Percentiles rank a stretch among this genome's conserved stretches.
Evolutionary conservation across 352 stramenopile genomes (phyloP).

Genomic region (Globisporangium radiosum): DNA sequence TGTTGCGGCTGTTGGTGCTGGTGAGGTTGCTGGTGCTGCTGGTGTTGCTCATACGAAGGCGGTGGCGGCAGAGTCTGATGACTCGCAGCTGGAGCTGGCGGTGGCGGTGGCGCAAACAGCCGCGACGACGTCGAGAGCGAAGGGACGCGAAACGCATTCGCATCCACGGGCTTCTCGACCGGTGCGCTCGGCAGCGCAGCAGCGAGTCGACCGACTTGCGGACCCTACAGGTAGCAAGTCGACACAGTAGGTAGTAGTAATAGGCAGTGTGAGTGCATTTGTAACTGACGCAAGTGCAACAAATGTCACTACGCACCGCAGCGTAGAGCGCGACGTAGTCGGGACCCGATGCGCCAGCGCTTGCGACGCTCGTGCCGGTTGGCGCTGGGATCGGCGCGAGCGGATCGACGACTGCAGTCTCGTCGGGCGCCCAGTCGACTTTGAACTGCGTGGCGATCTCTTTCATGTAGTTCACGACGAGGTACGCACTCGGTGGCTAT

Average conservation of each 20-base stretch:
- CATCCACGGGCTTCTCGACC: conserved; percentile 18
- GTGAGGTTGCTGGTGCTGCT: neutral
- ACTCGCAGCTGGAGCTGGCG: conserved; percentile 1
- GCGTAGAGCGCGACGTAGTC: conserved; percentile 71
- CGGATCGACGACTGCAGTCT: conserved; percentile 66
- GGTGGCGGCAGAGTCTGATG: conserved; percentile 9
- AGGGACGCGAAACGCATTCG: conserved; percentile 8
- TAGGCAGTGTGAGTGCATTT: neutral
- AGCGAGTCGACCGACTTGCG: conserved; percentile 32
- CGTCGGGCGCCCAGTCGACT: conserved; percentile 90
- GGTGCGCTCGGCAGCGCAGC: conserved; percentile 39
- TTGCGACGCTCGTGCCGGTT: conserved; percentile 76
- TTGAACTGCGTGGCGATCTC: conserved; percentile 94
- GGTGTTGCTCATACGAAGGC: conserved; percentile 9
- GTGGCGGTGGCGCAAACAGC: conserved; percentile 23
- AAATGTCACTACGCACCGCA: conserved; percentile 22
- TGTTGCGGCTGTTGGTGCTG: conserved; percentile 12
- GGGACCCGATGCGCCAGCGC: conserved; percentile 77
- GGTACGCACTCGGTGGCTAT: conserved; percentile 88
- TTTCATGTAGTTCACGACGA: conserved; percentile 95
- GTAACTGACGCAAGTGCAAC: neutral
- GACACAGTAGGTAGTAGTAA: neutral
- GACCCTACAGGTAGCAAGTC: conserved; percentile 18
- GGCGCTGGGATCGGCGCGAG: conserved; percentile 87
- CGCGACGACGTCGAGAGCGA: conserved; percentile 12